phyloP scores from a whole-genome alignment of 495 filamentous ascomycete genomes.

The Venustampulla echinocandica region DNA sequence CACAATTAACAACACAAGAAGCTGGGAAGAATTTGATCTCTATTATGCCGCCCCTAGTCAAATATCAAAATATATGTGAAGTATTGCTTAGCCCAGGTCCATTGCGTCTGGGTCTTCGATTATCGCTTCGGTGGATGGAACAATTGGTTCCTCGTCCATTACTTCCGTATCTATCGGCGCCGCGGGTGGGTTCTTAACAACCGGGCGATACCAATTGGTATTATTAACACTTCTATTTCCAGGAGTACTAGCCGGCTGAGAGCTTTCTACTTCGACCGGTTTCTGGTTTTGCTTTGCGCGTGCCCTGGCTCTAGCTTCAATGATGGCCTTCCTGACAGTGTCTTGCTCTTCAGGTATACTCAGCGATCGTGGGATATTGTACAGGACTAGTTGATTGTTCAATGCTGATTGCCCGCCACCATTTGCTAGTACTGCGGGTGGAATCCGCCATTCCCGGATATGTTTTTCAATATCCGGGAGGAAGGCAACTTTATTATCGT shows the following conservation, averaged over 20 bases:
- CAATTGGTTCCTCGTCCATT: neutral
- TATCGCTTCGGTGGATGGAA: neutral
- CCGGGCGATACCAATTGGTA: conserved; percentile 8
- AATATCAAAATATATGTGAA: conserved; percentile 14
- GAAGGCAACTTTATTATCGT: conserved; percentile 56
- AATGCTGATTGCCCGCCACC: conserved; percentile 36
- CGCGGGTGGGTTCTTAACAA: conserved; percentile 1
- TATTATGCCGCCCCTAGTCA: conserved; percentile 20
- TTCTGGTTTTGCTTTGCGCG: conserved; percentile 28
- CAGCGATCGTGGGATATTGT: conserved; percentile 67
- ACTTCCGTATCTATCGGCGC: neutral
- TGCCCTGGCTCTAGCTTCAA: conserved; percentile 67
- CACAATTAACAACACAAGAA: conserved; percentile 16
- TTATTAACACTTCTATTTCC: conserved; percentile 3
- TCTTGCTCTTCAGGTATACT: conserved; percentile 69
- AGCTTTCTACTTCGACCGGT: neutral
- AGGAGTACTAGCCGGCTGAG: neutral
- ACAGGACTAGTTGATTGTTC: conserved; percentile 62
- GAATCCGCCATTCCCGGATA: conserved; percentile 55
- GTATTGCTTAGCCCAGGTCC: conserved; percentile 53
- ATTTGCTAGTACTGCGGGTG: conserved; percentile 50
- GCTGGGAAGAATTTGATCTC: conserved; percentile 11
- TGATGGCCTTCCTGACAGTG: conserved; percentile 74
- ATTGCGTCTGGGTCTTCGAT: conserved; percentile 56
- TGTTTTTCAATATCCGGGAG: conserved; percentile 77